These are phyloP conservation scores for Eudorina sp. DNA, from an alignment of 139 green algal genomes.

Conservation along the genomic window DNA sequence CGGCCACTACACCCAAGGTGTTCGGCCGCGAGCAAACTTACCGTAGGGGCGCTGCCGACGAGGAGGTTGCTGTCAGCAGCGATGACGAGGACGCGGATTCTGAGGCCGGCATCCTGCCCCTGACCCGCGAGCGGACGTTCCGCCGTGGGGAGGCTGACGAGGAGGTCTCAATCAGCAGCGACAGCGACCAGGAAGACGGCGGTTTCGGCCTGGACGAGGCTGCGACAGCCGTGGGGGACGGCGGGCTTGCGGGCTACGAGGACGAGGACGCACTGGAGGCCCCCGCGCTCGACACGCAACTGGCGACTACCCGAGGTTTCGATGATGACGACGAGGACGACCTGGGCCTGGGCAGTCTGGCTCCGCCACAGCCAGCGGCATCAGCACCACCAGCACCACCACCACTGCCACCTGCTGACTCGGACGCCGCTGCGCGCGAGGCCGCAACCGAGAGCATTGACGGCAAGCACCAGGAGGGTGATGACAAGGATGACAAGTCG, in stretches of 20 bases:
- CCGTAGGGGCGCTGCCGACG: constrained; percentile 23
- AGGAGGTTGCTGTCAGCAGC: constrained; percentile 37
- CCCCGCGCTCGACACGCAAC: not conserved
- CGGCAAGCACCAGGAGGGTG: not conserved
- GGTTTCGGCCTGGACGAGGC: no score
- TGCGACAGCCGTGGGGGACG: no score
- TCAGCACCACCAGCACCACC: not conserved
- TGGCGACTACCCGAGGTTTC: not conserved
- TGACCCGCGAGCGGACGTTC: constrained; percentile 10
- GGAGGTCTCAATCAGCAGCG: constrained; percentile 29
- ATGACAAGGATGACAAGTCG: not conserved
- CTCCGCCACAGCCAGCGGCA: not conserved
- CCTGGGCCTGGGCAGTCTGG: not conserved
- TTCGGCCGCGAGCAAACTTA: constrained; percentile 24
- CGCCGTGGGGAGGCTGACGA: constrained; percentile 14
- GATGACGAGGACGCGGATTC: not conserved
- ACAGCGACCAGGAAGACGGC: not conserved
- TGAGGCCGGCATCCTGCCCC: not conserved
- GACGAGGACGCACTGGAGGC: not conserved
- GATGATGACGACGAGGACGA: constrained; percentile 31
- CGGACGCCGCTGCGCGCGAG: not conserved
- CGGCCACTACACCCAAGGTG: not conserved
- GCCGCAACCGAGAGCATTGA: not conserved
- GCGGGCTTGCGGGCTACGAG: not conserved
- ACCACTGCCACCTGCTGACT: not conserved